Base-by-base conservation (phyloP, 345 rosid genomes). In the Gossypium rotundifolium region DNA sequence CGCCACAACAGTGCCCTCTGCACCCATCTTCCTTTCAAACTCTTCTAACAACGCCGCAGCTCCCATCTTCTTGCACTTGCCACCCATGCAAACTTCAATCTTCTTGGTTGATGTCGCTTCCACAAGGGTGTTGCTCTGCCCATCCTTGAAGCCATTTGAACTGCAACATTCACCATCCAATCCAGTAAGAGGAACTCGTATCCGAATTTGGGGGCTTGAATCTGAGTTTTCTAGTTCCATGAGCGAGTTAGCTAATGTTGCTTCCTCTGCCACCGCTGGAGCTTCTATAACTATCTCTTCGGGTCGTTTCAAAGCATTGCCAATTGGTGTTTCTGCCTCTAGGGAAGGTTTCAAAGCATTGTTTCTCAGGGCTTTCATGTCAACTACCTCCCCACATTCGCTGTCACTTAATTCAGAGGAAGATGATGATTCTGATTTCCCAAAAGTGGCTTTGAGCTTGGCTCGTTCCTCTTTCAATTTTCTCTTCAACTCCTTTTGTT, bases 51-150 rank as follows among this genome's bases (percentile, higher is more conserved):
- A 76, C 1, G 84, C 80, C 16, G 80, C 83, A 11, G 84, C 86
- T 74, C 94, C 97, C 12, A 87, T 76, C 58, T 81, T 91, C 85
- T 80, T 84, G 82, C 94, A 91, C 79, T 91, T 91, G 7, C 82
- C 83, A 38, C 97, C 97, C 97, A 87, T 88, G 77, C 94, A 90
- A 29, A 91, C 89, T 75, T 91, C 94, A 7, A 91, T 72, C 74
- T 83, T 84, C 78, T 81, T 84, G 17, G 74, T 70, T 12, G 72
- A 51, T 16, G 42, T 68, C 11, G 11, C 53, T 29, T 63, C 76
- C 44, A 9, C 13, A 17, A 63, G 13, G 38, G n/a, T 59, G 7
- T 18, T 45, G 10, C 13, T 27, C 4, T 45, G 59, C 20, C 46
- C 51, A 42, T 8, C 16, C 46, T 25, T 49, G 57, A 20, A 63